A percentile compares a stretch with the other conserved stretches of the same genome.
phyloP scores from a whole-genome alignment of 441 rosid species.

The Euphorbia celastroides region DNA sequence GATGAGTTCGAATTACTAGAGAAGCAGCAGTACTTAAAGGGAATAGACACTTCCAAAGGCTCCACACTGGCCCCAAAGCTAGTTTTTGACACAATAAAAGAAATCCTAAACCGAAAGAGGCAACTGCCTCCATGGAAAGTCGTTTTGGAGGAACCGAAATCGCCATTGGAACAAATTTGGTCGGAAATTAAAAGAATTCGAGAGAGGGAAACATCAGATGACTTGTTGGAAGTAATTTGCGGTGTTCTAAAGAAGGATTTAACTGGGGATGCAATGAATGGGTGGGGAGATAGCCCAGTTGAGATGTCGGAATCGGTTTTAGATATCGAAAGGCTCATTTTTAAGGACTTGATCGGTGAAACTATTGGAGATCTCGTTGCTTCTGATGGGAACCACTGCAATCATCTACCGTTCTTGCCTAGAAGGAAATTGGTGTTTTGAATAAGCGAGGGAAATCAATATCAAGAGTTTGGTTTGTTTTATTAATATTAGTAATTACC shows the following conservation, averaged over 20 bases:
- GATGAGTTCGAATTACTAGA: slow-evolving; percentile 59
- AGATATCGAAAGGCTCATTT: slow-evolving; percentile 67
- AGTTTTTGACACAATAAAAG: slow-evolving; percentile 56
- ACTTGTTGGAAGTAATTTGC: slow-evolving; percentile 54
- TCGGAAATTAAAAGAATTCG: slow-evolving; percentile 51
- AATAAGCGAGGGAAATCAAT: slow-evolving; percentile 7
- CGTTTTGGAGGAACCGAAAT: slow-evolving; percentile 16
- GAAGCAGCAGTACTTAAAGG: slow-evolving; percentile 58
- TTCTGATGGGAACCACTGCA: slow-evolving; percentile 23
- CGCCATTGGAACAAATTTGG: slow-evolving; percentile 52
- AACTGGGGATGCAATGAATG: slow-evolving; percentile 44
- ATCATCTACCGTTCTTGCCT: slow-evolving; percentile 21
- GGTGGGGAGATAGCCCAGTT: slow-evolving; percentile 56
- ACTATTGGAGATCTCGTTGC: slow-evolving; percentile 62
- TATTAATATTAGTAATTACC: too few species aligned
- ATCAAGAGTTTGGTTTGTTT: neutral
- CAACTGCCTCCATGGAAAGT: slow-evolving; percentile 56
- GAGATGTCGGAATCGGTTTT: slow-evolving; percentile 76
- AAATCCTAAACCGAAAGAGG: slow-evolving; percentile 47
- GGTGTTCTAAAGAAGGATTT: slow-evolving; percentile 68
- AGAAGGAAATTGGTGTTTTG: slow-evolving; percentile 73
- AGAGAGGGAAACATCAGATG: slow-evolving; percentile 43
- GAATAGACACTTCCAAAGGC: slow-evolving; percentile 43
- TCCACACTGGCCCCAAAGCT: slow-evolving; percentile 59
- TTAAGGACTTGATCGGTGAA: slow-evolving; percentile 80